phyloP scores from a whole-genome alignment of 257 asterid genomes.

The Euphrasia confusa region DNA sequence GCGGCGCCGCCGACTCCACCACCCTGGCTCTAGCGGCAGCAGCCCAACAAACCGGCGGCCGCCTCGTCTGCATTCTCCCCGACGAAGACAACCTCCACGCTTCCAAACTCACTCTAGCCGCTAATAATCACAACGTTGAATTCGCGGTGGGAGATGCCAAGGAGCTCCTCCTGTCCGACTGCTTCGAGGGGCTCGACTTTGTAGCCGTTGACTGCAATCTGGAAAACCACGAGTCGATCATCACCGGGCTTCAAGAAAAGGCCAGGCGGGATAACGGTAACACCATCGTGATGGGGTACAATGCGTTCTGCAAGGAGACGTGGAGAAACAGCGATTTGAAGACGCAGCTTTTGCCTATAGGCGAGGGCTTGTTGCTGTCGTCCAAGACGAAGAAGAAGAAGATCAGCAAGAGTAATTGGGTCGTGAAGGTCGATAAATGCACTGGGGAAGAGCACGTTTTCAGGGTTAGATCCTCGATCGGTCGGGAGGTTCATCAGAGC shows the following conservation, averaged over 20 bases:
- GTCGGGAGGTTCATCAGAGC: not conserved
- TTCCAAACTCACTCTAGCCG: conserved; percentile 22
- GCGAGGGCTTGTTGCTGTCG: conserved; percentile 64
- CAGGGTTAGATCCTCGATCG: conserved; percentile 49
- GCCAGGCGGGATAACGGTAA: conserved; percentile 13
- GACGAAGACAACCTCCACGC: conserved; percentile 32
- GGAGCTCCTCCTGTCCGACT: conserved; percentile 23
- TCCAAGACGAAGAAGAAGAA: conserved; percentile 23
- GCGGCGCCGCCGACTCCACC: conserved; percentile 54
- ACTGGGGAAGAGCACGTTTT: conserved; percentile 71
- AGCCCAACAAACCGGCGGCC: conserved; percentile 80
- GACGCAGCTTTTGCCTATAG: conserved; percentile 69
- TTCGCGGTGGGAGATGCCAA: conserved; percentile 48
- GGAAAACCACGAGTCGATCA: conserved; percentile 48
- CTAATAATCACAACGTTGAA: conserved; percentile 26
- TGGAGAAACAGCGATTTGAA: conserved; percentile 50
- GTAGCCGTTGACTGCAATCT: conserved; percentile 68
- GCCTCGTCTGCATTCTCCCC: conserved; percentile 57
- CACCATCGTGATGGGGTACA: conserved; percentile 53
- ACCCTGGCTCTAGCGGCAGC: conserved; percentile 65
- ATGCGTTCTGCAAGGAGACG: conserved; percentile 59
- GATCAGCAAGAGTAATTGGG: conserved; percentile 46
- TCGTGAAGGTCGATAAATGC: conserved; percentile 65
- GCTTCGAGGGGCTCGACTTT: conserved; percentile 53
- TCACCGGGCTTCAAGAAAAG: conserved; percentile 34